Conservation (phyloP, 306 rosid species). For the Ormosia emarginata region DNA sequence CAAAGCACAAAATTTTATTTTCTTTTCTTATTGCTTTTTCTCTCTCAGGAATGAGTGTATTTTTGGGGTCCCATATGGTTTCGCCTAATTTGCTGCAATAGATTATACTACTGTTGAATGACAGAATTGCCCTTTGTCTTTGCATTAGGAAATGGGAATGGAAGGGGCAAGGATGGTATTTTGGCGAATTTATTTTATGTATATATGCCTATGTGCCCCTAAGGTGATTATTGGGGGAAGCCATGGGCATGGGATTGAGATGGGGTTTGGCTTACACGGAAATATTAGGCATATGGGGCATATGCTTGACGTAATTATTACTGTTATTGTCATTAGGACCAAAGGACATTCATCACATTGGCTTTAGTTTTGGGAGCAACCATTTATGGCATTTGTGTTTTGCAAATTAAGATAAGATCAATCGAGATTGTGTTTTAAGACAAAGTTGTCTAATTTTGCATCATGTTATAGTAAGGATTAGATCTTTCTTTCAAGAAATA, state of each 20-base stretch:
- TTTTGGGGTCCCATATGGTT: slow-evolving; percentile 18
- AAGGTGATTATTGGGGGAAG: neutral
- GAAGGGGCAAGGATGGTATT: neutral
- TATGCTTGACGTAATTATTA: neutral
- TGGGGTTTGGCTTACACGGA: neutral
- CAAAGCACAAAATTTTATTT: neutral
- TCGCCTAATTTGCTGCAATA: slow-evolving; percentile 14
- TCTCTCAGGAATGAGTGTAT: neutral
- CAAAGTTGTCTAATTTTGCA: neutral
- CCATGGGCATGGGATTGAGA: neutral
- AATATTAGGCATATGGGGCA: neutral
- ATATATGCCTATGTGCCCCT: neutral
- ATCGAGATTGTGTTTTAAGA: neutral
- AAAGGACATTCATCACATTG: neutral
- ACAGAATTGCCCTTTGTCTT: neutral
- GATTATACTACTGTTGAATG: neutral
- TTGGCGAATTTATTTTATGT: neutral
- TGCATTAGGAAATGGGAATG: neutral
- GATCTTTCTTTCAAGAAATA: neutral
- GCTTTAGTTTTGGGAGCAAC: neutral
- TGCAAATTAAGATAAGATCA: neutral
- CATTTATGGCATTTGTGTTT: neutral
- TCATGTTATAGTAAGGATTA: neutral
- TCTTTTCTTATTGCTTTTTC: neutral
- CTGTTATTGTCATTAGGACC: neutral